Evolutionary conservation across 768 basidiomycete genomes (phyloP), one percentile per base, ranked within the genome.

Genomic region (Sporobolomyces phaffii): DNA sequence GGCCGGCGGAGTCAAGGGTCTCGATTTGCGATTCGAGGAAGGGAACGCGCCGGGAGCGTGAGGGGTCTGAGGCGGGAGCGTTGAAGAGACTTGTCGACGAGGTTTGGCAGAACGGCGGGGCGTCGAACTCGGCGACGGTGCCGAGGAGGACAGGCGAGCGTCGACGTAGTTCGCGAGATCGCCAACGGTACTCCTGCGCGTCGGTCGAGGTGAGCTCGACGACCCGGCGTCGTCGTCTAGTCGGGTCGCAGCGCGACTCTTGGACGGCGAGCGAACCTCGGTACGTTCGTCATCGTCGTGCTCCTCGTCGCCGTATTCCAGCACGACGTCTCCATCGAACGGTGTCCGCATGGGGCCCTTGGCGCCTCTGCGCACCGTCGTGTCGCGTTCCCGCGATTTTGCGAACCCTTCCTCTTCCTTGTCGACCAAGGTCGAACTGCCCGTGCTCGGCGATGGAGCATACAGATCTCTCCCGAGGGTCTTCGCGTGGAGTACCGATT

Each of bases 401-500:
- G 9, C 18, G 24, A 17, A 52, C 29, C 54, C n/a, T 26, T 57
- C 53, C 5, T 69, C 68, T 9, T 68, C 67, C n/a, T 45, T 40
- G 22, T 69, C 68, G 48, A 69, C 68, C 18, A 69, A 48, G 8
- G 68, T 69, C n/a, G 58, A 60, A 36, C 68, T 69, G 10, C 68
- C 68, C 28, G 68, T 69, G 20, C 63, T 64, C 20, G 62, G 62
- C 9, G 60, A 58, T 0, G 68, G 63, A 8, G 68, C 63, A 43
- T 64, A 65, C 17, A 49, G 40, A 2, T 57, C 59, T 15, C 47
- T 28, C 29, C 31, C 26, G 7, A 13, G n/a, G 52, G 22, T 5
- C 17, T 18, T 40, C 20, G 3, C 44, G 13, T 26, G 48, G 7
- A 34, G 28, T 28, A 41, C 22, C n/a, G 49, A 43, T 5, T 45